Conservation (phyloP, 805 yeast species). For the Metschnikowia santaceciliae region DNA sequence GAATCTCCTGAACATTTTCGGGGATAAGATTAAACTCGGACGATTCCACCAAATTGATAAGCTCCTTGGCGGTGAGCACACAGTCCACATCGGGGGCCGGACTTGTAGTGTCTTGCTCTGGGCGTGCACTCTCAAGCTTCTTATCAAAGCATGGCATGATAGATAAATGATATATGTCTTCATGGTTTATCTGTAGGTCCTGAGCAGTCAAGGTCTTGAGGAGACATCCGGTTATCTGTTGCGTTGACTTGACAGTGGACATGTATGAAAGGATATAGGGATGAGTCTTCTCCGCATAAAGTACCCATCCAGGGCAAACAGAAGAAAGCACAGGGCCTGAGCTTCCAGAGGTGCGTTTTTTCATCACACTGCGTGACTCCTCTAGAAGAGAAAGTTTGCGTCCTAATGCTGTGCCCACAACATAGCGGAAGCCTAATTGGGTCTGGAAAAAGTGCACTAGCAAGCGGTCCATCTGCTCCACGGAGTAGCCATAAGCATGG, state of each 20-base stretch:
- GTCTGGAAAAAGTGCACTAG: constrained; percentile 55
- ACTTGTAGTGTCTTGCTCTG: constrained; percentile 40
- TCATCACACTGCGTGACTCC: constrained; percentile 26
- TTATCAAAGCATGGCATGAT: constrained; percentile 98
- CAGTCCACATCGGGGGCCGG: constrained; percentile 71
- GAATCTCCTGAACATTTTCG: constrained; percentile 5
- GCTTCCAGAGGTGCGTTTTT: neutral
- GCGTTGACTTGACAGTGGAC: constrained; percentile 81
- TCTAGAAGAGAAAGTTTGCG: constrained; percentile 57
- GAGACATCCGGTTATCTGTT: constrained; percentile 83
- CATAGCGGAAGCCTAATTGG: constrained; percentile 62
- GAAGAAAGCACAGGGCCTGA: constrained; percentile 59
- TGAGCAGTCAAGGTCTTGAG: constrained; percentile 50
- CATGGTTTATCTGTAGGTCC: constrained; percentile 26
- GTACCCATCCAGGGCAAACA: constrained; percentile 94
- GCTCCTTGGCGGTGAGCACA: constrained; percentile 87
- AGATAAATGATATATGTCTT: constrained; percentile 69
- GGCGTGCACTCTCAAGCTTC: constrained; percentile 89
- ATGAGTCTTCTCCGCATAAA: constrained; percentile 94
- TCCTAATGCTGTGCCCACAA: constrained; percentile 85
- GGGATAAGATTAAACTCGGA: constrained; percentile 35
- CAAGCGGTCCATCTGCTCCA: constrained; percentile 58
- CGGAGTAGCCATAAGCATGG: constrained; percentile 50
- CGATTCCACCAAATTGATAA: constrained; percentile 66
- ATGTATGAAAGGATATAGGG: constrained; percentile 72